phyloP scores from a whole-genome alignment of 2,329 filamentous ascomycete species.

The Paecilomyces dactylethromorphus region DNA sequence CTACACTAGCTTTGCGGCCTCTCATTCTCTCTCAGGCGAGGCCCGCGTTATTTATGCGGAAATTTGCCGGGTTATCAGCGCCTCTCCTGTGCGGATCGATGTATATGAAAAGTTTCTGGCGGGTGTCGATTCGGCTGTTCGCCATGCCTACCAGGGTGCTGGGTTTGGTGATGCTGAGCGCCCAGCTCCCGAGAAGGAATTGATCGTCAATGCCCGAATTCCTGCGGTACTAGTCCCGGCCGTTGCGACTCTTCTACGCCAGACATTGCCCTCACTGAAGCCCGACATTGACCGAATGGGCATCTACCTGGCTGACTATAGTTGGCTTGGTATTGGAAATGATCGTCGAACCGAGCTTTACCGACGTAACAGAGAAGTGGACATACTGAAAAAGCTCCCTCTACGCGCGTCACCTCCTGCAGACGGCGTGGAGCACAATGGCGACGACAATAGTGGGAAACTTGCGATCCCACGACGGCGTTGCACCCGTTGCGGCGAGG shows the following conservation, averaged over 20 bases:
- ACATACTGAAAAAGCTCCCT: conserved; percentile 49
- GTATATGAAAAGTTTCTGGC: conserved; percentile 59
- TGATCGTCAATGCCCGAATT: conserved; percentile 47
- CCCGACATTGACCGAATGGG: conserved; percentile 57
- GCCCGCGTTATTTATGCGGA: conserved; percentile 42
- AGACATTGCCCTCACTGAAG: conserved; percentile 50
- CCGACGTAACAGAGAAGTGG: conserved; percentile 53
- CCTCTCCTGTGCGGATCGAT: conserved; percentile 51
- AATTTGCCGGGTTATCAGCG: conserved; percentile 48
- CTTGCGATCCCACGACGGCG: conserved; percentile 33
- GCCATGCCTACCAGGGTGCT: conserved; percentile 47
- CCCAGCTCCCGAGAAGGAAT: conserved; percentile 44
- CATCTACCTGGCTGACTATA: conserved; percentile 68
- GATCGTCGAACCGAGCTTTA: conserved; percentile 54
- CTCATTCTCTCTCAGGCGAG: conserved; percentile 32
- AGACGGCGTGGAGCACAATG: conserved; percentile 1
- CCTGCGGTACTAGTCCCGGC: conserved; percentile 46
- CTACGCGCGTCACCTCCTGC: conserved; percentile 7
- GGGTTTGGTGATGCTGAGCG: conserved; percentile 40
- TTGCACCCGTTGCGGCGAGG: conserved; percentile 55
- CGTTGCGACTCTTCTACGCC: conserved; percentile 42
- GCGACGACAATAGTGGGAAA: conserved; percentile 4
- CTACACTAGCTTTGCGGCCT: conserved; percentile 35
- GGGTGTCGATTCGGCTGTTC: conserved; percentile 62
- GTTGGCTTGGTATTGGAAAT: conserved; percentile 60